These are phyloP conservation scores for Amylostereum areolatum DNA, from an alignment of 1,284 basidiomycete species.

Conservation along the genomic window DNA sequence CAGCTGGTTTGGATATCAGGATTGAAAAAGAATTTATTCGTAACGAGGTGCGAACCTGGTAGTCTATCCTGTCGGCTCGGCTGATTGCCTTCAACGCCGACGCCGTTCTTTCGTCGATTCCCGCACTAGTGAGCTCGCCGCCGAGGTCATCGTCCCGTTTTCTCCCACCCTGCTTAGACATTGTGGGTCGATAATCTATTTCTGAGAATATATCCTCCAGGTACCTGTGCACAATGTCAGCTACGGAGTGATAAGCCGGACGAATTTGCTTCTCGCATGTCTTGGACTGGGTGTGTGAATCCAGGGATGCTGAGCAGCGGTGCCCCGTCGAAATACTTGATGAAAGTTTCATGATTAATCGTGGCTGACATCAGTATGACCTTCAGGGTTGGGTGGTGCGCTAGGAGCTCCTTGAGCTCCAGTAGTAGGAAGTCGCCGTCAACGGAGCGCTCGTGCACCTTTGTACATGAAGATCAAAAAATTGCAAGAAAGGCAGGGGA, in stretches of 20 bases:
- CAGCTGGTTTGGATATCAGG: conserved; percentile 37
- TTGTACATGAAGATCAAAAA: conserved; percentile 1
- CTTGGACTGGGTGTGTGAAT: conserved; percentile 72
- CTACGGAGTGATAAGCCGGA: neutral
- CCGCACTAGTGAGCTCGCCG: conserved; percentile 37
- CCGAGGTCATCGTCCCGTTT: conserved; percentile 39
- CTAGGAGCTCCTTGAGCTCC: conserved; percentile 76
- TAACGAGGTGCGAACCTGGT: conserved; percentile 39
- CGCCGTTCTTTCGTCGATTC: conserved; percentile 49
- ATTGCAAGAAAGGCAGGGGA: neutral
- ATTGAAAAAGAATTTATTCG: neutral
- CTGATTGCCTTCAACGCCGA: conserved; percentile 58
- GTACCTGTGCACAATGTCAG: conserved; percentile 42
- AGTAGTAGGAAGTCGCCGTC: conserved; percentile 89
- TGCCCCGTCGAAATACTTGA: conserved; percentile 76
- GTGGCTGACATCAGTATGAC: conserved; percentile 87
- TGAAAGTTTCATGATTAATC: conserved; percentile 82
- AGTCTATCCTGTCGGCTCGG: conserved; percentile 68
- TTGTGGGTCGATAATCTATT: conserved; percentile 37
- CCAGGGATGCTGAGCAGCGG: conserved; percentile 85
- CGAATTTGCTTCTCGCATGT: conserved; percentile 44
- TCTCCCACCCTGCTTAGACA: no score
- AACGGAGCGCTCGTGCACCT: conserved; percentile 88
- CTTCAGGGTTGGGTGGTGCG: conserved; percentile 67
- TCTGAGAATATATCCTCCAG: conserved; percentile 52